Conservation (phyloP, 108 stramenopile species). For the Nitzschia sp. region DNA sequence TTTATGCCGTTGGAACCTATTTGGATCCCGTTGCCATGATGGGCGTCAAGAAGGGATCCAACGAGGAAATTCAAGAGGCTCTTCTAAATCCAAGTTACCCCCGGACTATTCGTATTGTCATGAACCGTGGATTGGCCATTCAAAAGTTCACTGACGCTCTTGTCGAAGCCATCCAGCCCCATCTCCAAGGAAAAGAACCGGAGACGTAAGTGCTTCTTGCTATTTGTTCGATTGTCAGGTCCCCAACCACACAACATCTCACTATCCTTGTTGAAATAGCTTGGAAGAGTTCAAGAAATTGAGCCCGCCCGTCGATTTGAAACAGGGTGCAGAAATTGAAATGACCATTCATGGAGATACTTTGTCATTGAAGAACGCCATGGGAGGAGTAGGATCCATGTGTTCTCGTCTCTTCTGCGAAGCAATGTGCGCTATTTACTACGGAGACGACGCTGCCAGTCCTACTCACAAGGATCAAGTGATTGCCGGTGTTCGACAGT, state of each 20-base stretch:
- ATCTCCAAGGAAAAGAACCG: constrained; percentile 80
- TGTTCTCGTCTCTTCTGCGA: constrained; percentile 65
- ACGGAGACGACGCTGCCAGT: constrained; percentile 73
- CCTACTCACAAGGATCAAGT: constrained; percentile 72
- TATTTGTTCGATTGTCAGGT: neutral
- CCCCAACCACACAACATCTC: neutral
- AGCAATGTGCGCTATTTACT: constrained; percentile 86
- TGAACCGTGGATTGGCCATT: constrained; percentile 77
- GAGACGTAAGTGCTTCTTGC: constrained; percentile 43
- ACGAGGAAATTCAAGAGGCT: constrained; percentile 57
- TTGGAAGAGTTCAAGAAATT: constrained; percentile 84
- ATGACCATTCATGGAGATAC: constrained; percentile 88
- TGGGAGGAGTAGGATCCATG: constrained; percentile 76
- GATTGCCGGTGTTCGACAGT: constrained; percentile 59
- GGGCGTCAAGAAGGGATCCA: constrained; percentile 53
- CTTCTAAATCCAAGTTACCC: constrained; percentile 78
- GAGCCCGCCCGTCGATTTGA: constrained; percentile 77
- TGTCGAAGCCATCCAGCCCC: constrained; percentile 80
- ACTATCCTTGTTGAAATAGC: constrained; percentile 4
- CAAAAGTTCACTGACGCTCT: constrained; percentile 86
- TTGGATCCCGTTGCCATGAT: constrained; percentile 77
- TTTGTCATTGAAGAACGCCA: constrained; percentile 73
- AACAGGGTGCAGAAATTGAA: constrained; percentile 83
- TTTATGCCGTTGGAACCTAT: constrained; percentile 88
- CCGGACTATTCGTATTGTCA: constrained; percentile 85